phyloP scores from a whole-genome alignment of 176 grass and related monocot species.

The Saccharum officinarum region DNA sequence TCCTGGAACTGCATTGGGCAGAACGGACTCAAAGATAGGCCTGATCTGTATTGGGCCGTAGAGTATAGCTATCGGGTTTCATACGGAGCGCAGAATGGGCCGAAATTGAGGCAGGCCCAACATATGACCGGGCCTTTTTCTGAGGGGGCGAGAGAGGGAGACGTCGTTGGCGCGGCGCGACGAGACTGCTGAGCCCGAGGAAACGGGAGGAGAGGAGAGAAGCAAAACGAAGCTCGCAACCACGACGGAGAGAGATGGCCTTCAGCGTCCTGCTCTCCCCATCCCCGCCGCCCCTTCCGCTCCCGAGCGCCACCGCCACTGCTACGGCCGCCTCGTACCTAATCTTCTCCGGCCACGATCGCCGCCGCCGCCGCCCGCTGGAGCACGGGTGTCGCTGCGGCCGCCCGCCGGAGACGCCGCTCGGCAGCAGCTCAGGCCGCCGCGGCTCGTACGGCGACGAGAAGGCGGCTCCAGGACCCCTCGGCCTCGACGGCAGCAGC shows the following conservation, averaged over 20 bases:
- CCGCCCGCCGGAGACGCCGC: constrained; percentile 26
- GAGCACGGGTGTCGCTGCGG: constrained; percentile 31
- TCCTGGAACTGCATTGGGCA: background rate
- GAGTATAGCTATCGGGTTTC: background rate
- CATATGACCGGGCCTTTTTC: background rate
- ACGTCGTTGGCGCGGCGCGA: constrained; percentile 14
- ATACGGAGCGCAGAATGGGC: background rate
- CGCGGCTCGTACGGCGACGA: constrained; percentile 44
- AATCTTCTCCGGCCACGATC: background rate
- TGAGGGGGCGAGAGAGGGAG: background rate
- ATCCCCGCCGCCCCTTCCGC: constrained; percentile 15
- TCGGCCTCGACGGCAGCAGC: constrained; percentile 2
- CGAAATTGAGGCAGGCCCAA: background rate
- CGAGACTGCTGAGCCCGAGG: constrained; percentile 1
- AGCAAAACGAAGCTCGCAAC: constrained; percentile 18
- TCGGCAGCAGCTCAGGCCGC: constrained; percentile 27
- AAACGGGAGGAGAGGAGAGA: constrained; percentile 31
- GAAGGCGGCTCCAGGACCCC: background rate
- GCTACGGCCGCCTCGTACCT: constrained; percentile 1
- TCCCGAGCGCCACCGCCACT: background rate
- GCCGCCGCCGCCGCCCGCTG: constrained; percentile 23
- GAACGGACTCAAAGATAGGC: background rate
- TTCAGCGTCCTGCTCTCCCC: constrained; percentile 44
- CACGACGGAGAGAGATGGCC: constrained; percentile 27
- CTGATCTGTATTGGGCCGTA: background rate